These are phyloP conservation scores for Alternaria panax DNA, from an alignment of 2,329 filamentous ascomycete genomes.

Conservation along the genomic window DNA sequence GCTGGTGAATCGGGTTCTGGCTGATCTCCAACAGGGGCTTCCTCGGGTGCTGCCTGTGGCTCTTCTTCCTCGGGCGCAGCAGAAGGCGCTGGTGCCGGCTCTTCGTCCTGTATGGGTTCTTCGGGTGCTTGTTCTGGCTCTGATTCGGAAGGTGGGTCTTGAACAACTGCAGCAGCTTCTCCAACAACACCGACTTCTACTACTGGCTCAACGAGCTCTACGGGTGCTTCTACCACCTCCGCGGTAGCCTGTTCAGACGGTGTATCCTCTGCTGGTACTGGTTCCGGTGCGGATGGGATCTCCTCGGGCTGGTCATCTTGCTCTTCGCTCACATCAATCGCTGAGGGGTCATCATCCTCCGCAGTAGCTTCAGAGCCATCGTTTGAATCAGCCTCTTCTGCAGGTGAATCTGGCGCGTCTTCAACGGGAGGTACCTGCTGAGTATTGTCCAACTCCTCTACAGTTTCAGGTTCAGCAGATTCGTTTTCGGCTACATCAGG, in stretches of 20 bases:
- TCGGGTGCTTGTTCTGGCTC: neutral
- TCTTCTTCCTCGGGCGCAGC: neutral
- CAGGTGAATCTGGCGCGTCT: neutral
- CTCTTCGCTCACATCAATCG: neutral
- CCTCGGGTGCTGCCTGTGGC: neutral
- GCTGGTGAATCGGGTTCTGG: neutral
- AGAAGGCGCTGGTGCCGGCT: neutral
- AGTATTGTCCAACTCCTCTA: neutral
- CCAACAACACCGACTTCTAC: neutral
- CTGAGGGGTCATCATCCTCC: slow-evolving; percentile 4
- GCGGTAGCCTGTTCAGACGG: neutral
- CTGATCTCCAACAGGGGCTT: neutral
- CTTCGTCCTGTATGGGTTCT: neutral
- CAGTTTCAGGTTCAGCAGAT: neutral
- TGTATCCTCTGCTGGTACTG: slow-evolving; percentile 1
- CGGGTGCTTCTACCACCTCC: neutral
- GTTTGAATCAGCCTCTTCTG: neutral
- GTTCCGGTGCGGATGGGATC: neutral
- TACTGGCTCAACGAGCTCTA: neutral
- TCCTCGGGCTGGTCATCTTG: slow-evolving; percentile 4
- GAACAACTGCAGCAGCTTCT: neutral
- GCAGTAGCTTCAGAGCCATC: neutral
- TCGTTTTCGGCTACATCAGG: neutral
- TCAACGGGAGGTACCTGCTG: neutral
- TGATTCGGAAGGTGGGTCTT: neutral